Evolutionary conservation across 495 filamentous ascomycete species (phyloP).

Genomic region (Hypomontagnella monticulosa): DNA sequence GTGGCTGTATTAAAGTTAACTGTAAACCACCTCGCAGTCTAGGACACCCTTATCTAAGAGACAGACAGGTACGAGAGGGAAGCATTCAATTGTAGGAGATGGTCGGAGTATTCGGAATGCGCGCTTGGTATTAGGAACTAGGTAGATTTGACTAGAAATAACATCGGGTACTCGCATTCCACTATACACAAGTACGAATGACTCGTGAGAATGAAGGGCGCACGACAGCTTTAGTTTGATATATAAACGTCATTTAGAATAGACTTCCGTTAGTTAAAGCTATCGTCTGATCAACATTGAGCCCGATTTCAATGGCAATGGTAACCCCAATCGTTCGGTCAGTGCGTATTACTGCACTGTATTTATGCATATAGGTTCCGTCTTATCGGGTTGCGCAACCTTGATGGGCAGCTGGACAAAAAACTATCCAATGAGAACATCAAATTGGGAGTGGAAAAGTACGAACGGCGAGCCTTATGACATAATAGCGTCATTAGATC

Average conservation of each 20-base stretch:
- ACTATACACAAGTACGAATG: conserved; percentile 1
- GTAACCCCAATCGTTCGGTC: conserved; percentile 18
- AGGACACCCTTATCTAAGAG: too few relatives aligned
- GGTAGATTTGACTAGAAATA: background rate
- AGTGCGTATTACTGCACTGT: conserved; percentile 4
- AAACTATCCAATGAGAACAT: conserved; percentile 22
- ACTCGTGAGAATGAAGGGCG: conserved; percentile 2
- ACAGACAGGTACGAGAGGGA: background rate
- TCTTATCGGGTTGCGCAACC: conserved; percentile 1
- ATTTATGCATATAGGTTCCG: background rate
- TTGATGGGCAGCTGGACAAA: background rate
- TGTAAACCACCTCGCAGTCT: too few relatives aligned
- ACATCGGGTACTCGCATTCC: conserved; percentile 21
- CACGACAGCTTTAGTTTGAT: background rate
- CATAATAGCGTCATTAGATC: conserved; percentile 30
- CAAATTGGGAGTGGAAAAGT: conserved; percentile 10
- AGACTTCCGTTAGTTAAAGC: background rate
- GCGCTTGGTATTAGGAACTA: conserved; percentile 5
- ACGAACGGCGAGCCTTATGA: conserved; percentile 21
- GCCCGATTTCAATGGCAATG: conserved; percentile 21
- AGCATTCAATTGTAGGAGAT: conserved; percentile 3
- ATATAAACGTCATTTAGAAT: conserved; percentile 5
- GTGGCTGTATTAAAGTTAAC: too few relatives aligned
- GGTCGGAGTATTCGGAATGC: conserved; percentile 10
- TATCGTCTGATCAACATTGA: conserved; percentile 1